Base-by-base conservation (phyloP, 176 grass and related monocot genomes). In the Ensete ventricosum region DNA sequence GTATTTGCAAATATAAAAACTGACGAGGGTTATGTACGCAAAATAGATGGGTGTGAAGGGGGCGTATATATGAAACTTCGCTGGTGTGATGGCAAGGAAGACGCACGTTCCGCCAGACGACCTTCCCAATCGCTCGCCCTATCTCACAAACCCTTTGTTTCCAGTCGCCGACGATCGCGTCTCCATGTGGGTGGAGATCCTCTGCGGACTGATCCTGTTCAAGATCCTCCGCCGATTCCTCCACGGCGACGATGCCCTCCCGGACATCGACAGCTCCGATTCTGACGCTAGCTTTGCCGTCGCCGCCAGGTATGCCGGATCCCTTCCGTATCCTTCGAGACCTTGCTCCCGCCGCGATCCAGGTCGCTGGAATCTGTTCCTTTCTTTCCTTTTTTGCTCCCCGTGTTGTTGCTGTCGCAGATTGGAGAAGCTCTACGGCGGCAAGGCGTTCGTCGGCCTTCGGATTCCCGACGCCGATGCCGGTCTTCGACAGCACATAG, bases 391-490 rank as follows among this genome's bases (percentile, higher is more conserved):
- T 70, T 70, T 10, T 50, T 65, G 17, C 72, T 50, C 16, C 7
- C 4, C 21, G 52, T 12, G 27, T 67, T 55, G 3, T 9, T 55
- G 50, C 60, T 29, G 8, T 8, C 74, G 76, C 85, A 98, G 94
- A 82, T 89, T 98, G 75, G 94, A 98, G 86, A 98, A 84, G 82
- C 74, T 98, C 72, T 98, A 93, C 43, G 78, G 62, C 50, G 90
- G 86, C 14, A 91, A 85, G 83, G 86, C 90, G 71, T 93, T 93
- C 73, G 94, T 93, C 49, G 94, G 90, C 43, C 90, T 98, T 51
- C 88, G 94, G 79, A 93, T 98, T 78, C 94, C 94, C 71, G 94
- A 98, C 62, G 81, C 85, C 6, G 94, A 93, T 79, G 65, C 86
- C 20, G 94, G 88, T 14, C 63, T 34, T 11, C 94, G 94, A 68